Base-by-base conservation (phyloP, 768 basidiomycete species). In the Rhizopogon rudus region DNA sequence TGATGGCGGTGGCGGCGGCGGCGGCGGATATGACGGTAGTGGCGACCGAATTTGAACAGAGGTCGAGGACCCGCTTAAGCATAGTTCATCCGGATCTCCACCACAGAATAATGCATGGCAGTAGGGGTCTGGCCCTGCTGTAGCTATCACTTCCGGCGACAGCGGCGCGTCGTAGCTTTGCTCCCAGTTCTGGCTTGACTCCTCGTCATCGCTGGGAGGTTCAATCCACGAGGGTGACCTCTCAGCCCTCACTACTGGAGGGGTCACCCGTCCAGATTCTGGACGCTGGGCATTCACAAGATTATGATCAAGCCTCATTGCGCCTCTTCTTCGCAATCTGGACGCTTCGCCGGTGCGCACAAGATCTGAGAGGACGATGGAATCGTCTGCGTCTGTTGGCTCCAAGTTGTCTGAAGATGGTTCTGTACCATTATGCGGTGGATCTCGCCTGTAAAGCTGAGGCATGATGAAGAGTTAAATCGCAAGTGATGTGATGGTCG, bases 291-390 rank as follows among this genome's bases (percentile, higher is more conserved):
- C 49, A 53, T 51, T 63, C 28, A 68, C 44, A 22, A 62, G 39
- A 40, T 63, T 67, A 56, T 76, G 76, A 68, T 85, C 83, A 35
- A 87, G 73, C 40, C 84, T 75, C 77, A 88, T 80, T 51, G 88
- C 88, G 10, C 88, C 88, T 59, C 88, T 73, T 54, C 88, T 73
- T n/a, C 88, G 79, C 52, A 89, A 71, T 5, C 88, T 76, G 3
- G 88, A 89, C 0, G 85, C 84, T 63, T 90, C 88, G 14, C 83
- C 88, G 1, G 83, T 83, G 50, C 88, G 84, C 14, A 89, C 76
- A 41, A 90, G 77, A 67, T 89, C 87, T 2, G 85, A 86, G 44
- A 89, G 78, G 17, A 88, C 80, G 54, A 90, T 84, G 33, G 82
- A 77, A 63, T 83, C 84, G 61, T 90, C 87, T 2, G 74, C 77